Evolutionary conservation across 306 rosid genomes (phyloP).

Genomic region (Acacia crassicarpa): DNA sequence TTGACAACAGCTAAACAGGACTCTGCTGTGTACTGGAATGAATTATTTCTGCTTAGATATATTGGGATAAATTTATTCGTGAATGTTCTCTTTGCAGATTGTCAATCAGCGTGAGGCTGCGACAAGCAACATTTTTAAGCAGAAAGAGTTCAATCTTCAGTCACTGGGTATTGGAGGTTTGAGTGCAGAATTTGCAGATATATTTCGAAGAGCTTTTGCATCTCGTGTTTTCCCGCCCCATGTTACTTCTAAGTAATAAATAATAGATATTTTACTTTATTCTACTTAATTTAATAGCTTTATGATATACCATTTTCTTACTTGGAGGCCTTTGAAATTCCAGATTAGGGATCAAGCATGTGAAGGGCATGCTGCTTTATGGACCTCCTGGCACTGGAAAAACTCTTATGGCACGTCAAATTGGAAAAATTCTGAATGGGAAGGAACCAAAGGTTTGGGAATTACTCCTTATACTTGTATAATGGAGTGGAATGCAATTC

Average conservation of each 20-base stretch:
- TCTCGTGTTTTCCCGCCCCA: slow-evolving; percentile 99
- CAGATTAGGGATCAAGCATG: slow-evolving; percentile 98
- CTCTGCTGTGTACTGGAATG: neutral
- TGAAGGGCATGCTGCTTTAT: slow-evolving; percentile 93
- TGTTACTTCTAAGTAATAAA: slow-evolving; percentile 84
- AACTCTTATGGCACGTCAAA: slow-evolving; percentile 99
- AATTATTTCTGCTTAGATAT: neutral
- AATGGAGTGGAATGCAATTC: slow-evolving; percentile 20
- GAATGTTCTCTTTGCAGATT: slow-evolving; percentile 56
- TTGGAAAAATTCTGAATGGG: slow-evolving; percentile 94
- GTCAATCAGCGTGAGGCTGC: slow-evolving; percentile 92
- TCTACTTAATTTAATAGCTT: slow-evolving; percentile 24
- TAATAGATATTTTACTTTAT: slow-evolving; percentile 39
- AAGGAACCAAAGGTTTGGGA: slow-evolving; percentile 92
- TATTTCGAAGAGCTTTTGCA: slow-evolving; percentile 99
- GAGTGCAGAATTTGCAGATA: slow-evolving; percentile 90
- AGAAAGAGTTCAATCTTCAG: slow-evolving; percentile 93
- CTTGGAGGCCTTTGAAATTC: slow-evolving; percentile 41
- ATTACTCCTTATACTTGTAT: slow-evolving; percentile 27
- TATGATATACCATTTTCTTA: slow-evolving; percentile 32
- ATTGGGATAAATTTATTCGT: slow-evolving; percentile 14
- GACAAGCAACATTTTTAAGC: slow-evolving; percentile 85
- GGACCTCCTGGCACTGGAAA: slow-evolving; percentile 99
- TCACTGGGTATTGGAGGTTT: slow-evolving; percentile 93
- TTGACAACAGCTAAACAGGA: slow-evolving; percentile 7